Evolutionary conservation across 139 green algal species (phyloP).

Genomic region (Chlamydomonas asymmetrica): DNA sequence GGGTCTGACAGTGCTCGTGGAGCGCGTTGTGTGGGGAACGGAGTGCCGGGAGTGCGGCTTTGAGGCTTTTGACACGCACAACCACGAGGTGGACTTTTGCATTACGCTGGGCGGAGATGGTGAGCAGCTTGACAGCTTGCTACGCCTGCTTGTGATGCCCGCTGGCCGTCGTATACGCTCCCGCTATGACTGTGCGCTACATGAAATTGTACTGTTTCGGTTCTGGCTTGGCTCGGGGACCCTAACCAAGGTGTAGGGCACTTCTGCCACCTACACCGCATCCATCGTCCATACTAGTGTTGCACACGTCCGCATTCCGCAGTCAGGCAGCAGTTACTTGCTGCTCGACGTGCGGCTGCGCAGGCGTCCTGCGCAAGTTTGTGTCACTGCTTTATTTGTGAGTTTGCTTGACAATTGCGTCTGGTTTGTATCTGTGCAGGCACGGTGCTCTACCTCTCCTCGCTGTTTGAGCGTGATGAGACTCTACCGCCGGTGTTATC

Average conservation of each 20-base stretch:
- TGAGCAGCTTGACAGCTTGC: too few species aligned
- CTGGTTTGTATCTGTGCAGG: constrained; percentile 41
- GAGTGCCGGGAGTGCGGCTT: constrained; percentile 40
- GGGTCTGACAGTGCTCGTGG: constrained; percentile 73
- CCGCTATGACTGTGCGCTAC: too few species aligned
- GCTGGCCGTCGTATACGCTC: neutral
- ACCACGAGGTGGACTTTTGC: constrained; percentile 74
- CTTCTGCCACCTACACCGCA: too few species aligned
- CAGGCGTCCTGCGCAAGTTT: too few species aligned
- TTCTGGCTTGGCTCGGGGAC: too few species aligned
- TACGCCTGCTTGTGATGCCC: too few species aligned
- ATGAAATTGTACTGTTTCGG: too few species aligned
- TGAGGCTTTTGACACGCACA: constrained; percentile 12
- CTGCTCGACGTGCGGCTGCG: too few species aligned
- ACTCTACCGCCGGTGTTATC: constrained; percentile 83
- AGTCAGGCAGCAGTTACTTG: too few species aligned
- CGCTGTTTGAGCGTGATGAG: constrained; percentile 75
- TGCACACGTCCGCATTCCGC: too few species aligned
- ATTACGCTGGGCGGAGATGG: constrained; percentile 78
- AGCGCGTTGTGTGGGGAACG: constrained; percentile 58
- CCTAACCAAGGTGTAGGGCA: too few species aligned
- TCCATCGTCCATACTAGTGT: too few species aligned
- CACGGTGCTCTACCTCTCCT: constrained; percentile 85
- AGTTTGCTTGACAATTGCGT: neutral
- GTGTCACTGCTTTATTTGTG: neutral